Evolutionary conservation across 441 rosid species (phyloP).

Genomic region (Cnidoscolus chayamansa): DNA sequence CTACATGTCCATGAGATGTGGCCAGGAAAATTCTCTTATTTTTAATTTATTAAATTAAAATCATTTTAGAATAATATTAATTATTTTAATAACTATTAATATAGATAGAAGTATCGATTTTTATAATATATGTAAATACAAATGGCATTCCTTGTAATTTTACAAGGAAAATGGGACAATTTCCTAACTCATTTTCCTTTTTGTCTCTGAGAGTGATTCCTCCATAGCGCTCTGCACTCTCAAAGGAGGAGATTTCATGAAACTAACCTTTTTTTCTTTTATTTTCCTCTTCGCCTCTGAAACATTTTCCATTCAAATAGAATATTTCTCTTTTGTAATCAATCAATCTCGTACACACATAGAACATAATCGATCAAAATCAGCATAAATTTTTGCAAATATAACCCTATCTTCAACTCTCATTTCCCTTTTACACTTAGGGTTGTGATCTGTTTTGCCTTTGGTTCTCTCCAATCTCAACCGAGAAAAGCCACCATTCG

Average conservation of each 20-base stretch:
- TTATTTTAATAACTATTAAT: no score
- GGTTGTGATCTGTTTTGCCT: background rate
- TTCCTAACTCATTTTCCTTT: background rate
- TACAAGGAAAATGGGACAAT: slow-evolving; percentile 12
- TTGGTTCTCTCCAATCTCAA: background rate
- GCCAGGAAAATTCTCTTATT: no score
- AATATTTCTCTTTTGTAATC: slow-evolving; percentile 8
- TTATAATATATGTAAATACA: no score
- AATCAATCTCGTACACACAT: slow-evolving; percentile 12
- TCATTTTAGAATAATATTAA: no score
- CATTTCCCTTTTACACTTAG: slow-evolving; percentile 2
- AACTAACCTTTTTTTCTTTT: background rate
- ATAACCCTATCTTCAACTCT: background rate
- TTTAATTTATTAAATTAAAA: no score
- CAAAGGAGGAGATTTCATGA: slow-evolving; percentile 12
- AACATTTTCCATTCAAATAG: background rate
- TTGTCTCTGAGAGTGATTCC: slow-evolving; percentile 13
- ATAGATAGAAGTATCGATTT: no score
- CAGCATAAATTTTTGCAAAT: background rate
- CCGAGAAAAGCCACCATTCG: slow-evolving; percentile 6
- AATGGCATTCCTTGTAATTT: slow-evolving; percentile 23
- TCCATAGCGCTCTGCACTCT: background rate
- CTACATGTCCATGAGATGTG: no score
- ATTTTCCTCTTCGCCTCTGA: background rate
- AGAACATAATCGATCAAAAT: background rate